Evolutionary conservation across 2,329 filamentous ascomycete genomes (phyloP), one percentile per base, ranked within the genome.

Genomic region (Aspergillus sp.): DNA sequence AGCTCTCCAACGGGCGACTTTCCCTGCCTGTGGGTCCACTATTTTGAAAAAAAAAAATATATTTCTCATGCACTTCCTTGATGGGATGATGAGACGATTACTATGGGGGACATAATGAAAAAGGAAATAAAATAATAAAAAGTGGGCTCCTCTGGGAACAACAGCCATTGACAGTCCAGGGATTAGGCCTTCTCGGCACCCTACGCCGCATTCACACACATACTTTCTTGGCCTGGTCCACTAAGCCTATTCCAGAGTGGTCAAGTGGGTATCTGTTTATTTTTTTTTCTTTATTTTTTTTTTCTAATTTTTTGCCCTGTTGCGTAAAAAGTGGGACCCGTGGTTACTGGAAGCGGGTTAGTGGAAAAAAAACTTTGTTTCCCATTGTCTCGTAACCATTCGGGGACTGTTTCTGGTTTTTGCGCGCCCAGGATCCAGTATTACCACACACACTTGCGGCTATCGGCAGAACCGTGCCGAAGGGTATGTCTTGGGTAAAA

Each of bases 1-100:
- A 19, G 9, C 10, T 32, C 56, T 57, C 54, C 50, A 59, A 59
- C 57, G 55, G 57, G 52, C 57, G 53, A 59, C 52, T 54, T 59
- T 57, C 57, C 57, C 55, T 55, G 51, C 57, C 52, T 47, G 54
- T 57, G 52, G 54, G 48, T 49, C 55, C 55, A 52, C 49, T 54
- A 49, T 53, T 55, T 53, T 51, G 43, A 47, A 41, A 19, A 19
- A 41, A 19, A 19, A 26, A 39, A 9, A 44, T 44, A 50, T 45
- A 43, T 48, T 40, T 36, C 36, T 43, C 32, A 42, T 48, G 19
- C 19, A 19, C 46, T 48, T 36, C 45, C 46, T 29, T 29, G 45
- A 45, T 41, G 29, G 41, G 48, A 48, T 49, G 28, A 41, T 41
- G 19, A 19, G 19, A 19, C 2, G 19, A 19, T 19, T 19, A 19